These are phyloP conservation scores for Trichoderma citrinoviride DNA, from an alignment of 2,329 filamentous ascomycete species.

Conservation along the genomic window DNA sequence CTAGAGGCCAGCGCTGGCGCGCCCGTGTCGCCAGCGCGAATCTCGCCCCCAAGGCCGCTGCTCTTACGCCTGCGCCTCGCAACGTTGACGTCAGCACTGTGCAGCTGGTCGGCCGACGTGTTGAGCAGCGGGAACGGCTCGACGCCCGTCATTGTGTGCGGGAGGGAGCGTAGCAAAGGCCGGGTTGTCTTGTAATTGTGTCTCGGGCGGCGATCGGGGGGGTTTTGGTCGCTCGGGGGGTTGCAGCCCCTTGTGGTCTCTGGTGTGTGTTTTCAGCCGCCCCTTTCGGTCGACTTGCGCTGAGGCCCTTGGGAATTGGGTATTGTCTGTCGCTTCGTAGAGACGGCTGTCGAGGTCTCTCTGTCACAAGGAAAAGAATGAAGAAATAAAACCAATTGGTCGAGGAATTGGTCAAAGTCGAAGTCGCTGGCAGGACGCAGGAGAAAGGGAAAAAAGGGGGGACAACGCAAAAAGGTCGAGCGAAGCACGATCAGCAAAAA, in stretches of 20 bases:
- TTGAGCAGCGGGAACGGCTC: constrained; percentile 58
- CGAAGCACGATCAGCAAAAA: neutral
- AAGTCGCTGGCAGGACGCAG: neutral
- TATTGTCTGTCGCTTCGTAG: neutral
- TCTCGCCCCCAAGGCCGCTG: constrained; percentile 52
- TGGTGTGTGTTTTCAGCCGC: neutral
- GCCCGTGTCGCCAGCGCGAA: constrained; percentile 55
- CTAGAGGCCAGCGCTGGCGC: constrained; percentile 54
- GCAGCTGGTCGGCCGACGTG: constrained; percentile 49
- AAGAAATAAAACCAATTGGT: too few relatives aligned
- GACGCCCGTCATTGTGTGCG: constrained; percentile 41
- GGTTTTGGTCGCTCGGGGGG: neutral
- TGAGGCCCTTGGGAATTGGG: neutral
- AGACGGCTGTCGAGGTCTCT: neutral
- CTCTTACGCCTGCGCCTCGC: constrained; percentile 54
- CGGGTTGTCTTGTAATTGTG: neutral
- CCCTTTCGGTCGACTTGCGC: neutral
- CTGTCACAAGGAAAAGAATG: neutral
- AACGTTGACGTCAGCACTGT: constrained; percentile 39
- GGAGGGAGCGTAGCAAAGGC: neutral
- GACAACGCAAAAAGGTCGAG: neutral
- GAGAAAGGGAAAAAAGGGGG: constrained; percentile 6
- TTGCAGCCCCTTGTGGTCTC: neutral
- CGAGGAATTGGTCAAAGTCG: neutral
- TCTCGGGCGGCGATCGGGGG: neutral